Conservation (phyloP, 805 yeast species). For the Isabelozyma pseudorhagii region DNA sequence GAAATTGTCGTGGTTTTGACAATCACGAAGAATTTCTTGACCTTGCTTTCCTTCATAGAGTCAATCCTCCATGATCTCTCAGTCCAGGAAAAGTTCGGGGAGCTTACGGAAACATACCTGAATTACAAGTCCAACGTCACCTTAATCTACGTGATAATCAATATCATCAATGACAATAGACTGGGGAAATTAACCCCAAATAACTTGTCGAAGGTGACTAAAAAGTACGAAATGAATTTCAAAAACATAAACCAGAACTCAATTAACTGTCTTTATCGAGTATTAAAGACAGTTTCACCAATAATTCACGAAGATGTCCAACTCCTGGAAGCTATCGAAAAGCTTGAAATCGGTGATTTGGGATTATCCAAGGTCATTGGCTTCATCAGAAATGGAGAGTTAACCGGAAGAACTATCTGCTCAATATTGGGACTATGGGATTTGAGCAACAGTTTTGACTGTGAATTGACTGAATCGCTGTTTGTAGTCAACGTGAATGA, state of each 20-base stretch:
- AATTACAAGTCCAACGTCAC: constrained; percentile 1
- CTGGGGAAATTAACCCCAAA: neutral
- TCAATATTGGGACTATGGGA: constrained; percentile 37
- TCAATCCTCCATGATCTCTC: constrained; percentile 17
- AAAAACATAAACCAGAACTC: constrained; percentile 5
- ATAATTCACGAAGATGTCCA: constrained; percentile 3
- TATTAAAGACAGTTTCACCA: constrained; percentile 10
- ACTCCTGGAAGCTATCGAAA: neutral
- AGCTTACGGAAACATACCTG: neutral
- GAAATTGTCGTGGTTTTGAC: constrained; percentile 27
- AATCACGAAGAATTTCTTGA: constrained; percentile 26
- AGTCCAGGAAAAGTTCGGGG: neutral
- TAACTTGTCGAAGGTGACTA: neutral
- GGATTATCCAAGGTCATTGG: constrained; percentile 11
- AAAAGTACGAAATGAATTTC: constrained; percentile 1
- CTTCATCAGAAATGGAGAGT: constrained; percentile 11
- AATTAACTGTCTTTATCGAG: constrained; percentile 7
- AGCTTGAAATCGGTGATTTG: constrained; percentile 1
- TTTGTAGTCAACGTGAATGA: neutral
- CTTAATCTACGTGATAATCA: neutral
- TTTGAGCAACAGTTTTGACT: constrained; percentile 14
- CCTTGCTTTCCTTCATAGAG: constrained; percentile 23
- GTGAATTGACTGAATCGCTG: constrained; percentile 3
- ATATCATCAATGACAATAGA: neutral
- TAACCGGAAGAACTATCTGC: constrained; percentile 31